phyloP scores from a whole-genome alignment of 257 asterid genomes.

The Nyctanthes arbortristis region DNA sequence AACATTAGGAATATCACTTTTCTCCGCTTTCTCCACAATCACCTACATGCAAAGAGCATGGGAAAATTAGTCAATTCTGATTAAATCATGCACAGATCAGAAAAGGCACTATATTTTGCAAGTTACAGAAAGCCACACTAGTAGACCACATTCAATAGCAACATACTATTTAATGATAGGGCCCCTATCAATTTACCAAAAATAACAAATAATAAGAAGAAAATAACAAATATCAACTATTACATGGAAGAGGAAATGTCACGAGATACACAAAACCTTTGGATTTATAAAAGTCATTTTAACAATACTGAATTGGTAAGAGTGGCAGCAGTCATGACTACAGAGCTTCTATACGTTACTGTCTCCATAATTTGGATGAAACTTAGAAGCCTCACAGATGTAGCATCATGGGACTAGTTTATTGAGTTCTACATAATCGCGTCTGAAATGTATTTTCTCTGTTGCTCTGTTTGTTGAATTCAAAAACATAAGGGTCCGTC shows the following conservation, averaged over 20 bases:
- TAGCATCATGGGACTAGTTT: background rate
- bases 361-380: background rate
- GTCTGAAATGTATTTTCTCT: background rate
- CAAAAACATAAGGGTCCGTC: background rate
- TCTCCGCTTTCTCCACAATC: slow-evolving; percentile 76
- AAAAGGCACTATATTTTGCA: background rate
- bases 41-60: slow-evolving; percentile 38
- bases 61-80: background rate
- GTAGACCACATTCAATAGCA: background rate
- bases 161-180: background rate
- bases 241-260: background rate
- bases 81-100: background rate
- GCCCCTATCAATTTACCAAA: background rate
- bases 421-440: background rate
- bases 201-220: background rate
- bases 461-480: background rate
- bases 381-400: background rate
- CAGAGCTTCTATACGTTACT: background rate
- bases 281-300: background rate
- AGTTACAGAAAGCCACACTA: background rate
- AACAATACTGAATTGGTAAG: background rate
- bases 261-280: background rate
- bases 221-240: background rate
- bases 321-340: background rate
- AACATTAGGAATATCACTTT: slow-evolving; percentile 62